Evolutionary conservation across 352 stramenopile genomes (phyloP).

Genomic region (Thalassiosira mediterranea): DNA sequence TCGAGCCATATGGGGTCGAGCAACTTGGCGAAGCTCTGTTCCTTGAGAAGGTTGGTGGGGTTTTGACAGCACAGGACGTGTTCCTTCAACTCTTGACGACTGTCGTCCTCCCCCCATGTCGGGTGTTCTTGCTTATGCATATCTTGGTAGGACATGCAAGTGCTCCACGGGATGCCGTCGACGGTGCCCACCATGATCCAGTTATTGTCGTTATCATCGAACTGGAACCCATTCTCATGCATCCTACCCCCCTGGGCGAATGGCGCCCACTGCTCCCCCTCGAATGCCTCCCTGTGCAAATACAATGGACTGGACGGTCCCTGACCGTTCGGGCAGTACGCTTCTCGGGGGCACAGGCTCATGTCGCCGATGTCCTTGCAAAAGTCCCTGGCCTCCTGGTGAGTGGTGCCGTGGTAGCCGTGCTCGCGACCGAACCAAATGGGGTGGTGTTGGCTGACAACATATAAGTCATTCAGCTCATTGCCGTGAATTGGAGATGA

Average conservation of each 20-base stretch:
- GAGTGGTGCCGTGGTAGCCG: constrained; percentile 34
- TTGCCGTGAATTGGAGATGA: constrained; percentile 9
- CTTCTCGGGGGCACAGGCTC: constrained; percentile 31
- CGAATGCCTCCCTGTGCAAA: constrained; percentile 29
- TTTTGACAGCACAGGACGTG: constrained; percentile 13
- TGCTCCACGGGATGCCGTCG: background rate
- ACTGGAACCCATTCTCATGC: background rate
- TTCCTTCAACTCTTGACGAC: constrained; percentile 1
- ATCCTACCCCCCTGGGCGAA: constrained; percentile 11
- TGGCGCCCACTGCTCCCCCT: constrained; percentile 41
- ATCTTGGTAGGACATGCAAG: constrained; percentile 11
- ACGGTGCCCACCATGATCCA: constrained; percentile 33
- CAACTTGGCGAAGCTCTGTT: constrained; percentile 1
- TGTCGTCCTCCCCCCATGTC: constrained; percentile 17
- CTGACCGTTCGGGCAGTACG: constrained; percentile 38
- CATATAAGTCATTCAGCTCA: constrained; percentile 8
- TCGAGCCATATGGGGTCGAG: constrained; percentile 23
- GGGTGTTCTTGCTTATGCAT: constrained; percentile 3
- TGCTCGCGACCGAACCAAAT: constrained; percentile 36
- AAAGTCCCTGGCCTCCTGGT: constrained; percentile 35
- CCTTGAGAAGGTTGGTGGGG: background rate
- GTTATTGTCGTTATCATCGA: constrained; percentile 5
- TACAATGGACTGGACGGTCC: constrained; percentile 11
- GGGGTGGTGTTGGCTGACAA: constrained; percentile 29
- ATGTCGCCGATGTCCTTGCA: constrained; percentile 33